Evolutionary conservation across 805 yeast genomes (phyloP).

Genomic region (Torulaspora indica): DNA sequence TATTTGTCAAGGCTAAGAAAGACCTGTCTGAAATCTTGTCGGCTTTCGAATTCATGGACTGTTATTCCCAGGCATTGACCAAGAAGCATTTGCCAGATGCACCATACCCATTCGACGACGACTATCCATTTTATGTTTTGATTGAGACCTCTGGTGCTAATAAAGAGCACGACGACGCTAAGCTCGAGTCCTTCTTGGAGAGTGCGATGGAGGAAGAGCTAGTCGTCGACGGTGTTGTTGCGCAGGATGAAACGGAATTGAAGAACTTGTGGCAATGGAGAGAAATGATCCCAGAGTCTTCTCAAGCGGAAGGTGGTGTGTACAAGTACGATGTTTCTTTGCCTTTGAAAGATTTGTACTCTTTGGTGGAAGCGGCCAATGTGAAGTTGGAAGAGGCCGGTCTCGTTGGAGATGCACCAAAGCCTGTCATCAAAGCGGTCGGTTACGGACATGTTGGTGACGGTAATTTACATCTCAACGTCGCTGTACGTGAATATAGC

Average conservation of each 20-base stretch:
- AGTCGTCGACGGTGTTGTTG: constrained; percentile 90
- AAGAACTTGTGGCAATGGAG: constrained; percentile 91
- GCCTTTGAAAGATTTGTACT: constrained; percentile 77
- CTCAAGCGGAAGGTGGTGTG: constrained; percentile 83
- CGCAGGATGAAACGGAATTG: constrained; percentile 89
- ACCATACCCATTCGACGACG: constrained; percentile 71
- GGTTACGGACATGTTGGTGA: constrained; percentile 99
- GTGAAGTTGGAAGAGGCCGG: constrained; percentile 52
- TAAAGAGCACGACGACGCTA: constrained; percentile 88
- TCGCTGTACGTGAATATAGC: constrained; percentile 78
- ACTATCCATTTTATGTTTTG: constrained; percentile 82
- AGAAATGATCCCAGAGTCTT: constrained; percentile 88
- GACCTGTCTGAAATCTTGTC: constrained; percentile 82
- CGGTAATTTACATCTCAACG: constrained; percentile 92
- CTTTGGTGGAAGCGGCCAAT: constrained; percentile 74
- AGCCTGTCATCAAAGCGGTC: constrained; percentile 80
- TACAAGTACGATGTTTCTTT: constrained; percentile 95
- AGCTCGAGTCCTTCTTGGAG: constrained; percentile 80
- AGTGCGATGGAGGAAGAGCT: constrained; percentile 75
- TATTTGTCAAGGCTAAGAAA: constrained; percentile 69
- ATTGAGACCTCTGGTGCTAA: constrained; percentile 97
- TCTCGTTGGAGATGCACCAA: constrained; percentile 49
- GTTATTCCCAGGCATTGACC: constrained; percentile 60
- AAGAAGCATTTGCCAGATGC: constrained; percentile 52
- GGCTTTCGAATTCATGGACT: constrained; percentile 93